Evolutionary conservation across 192 early-diverging fungal species (phyloP), one percentile per base, ranked within the genome.

Genomic region (Podila horticola): DNA sequence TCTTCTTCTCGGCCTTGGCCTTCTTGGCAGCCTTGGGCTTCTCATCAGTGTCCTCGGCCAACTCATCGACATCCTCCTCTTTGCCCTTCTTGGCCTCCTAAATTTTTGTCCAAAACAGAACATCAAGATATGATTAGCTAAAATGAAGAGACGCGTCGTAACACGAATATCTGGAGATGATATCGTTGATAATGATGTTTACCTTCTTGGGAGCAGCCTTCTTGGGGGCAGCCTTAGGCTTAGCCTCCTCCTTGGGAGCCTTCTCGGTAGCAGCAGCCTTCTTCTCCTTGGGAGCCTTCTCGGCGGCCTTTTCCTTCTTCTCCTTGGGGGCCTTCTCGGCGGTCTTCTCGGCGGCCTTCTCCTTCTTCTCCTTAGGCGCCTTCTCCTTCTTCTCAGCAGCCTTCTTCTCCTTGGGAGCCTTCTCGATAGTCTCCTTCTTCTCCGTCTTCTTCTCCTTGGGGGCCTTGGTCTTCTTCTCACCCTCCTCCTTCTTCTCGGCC

Each of bases 1-100:
- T 48, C 74, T 76, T 67, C 70, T 79, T 79, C 49, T 71, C 75
- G 58, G 59, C 60, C 75, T 79, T 79, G 51, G 68, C 45, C 41
- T 60, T 66, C 58, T 67, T 68, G 31, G 45, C 58, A 10, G 58
- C 61, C 66, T 67, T 68, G 29, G 65, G 48, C 65, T 75, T 67
- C 50, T 66, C 61, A 28, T 70, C 59, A 41, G 59, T 48, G 28
- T 36, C 59, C 68, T 70, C 59, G 29, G 59, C 38, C 68, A 62
- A 33, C 59, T 61, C 74, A 33, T 67, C 74, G 20, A 62, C 45
- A 62, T 68, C 65, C n/a, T 71, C 68, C 9, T 63, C 50, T 69
- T 79, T 79, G 59, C 66, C 71, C 77, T 81, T 81, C 77, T 79
- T 55, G 20, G 52, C n/a, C n/a, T 55, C 52, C 52, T 55, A 55